These are phyloP conservation scores for Claviceps monticola DNA, from an alignment of 2,329 filamentous ascomycete genomes.

Conservation along the genomic window DNA sequence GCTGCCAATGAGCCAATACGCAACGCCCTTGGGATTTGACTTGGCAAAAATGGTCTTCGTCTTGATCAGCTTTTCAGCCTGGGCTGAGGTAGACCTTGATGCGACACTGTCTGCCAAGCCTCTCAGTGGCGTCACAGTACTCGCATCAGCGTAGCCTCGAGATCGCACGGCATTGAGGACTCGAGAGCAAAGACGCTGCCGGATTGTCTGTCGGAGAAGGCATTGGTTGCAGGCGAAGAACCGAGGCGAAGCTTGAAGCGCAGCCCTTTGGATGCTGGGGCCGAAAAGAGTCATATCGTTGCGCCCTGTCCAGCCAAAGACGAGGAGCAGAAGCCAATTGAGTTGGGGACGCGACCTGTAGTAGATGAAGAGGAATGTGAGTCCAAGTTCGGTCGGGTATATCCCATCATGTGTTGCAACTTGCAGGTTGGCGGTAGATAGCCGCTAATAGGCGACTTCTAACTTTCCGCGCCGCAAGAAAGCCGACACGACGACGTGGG, in stretches of 20 bases:
- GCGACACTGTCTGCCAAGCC: constrained; percentile 15
- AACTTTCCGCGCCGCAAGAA: neutral
- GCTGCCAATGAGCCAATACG: constrained; percentile 84
- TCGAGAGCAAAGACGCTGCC: constrained; percentile 20
- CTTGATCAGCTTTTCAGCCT: constrained; percentile 15
- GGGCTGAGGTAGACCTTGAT: constrained; percentile 9
- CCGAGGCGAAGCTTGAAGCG: constrained; percentile 24
- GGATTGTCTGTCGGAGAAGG: constrained; percentile 20
- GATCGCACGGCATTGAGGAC: constrained; percentile 26
- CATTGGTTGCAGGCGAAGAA: constrained; percentile 37
- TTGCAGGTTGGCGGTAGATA: neutral
- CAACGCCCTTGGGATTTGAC: constrained; percentile 61
- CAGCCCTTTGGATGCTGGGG: constrained; percentile 27
- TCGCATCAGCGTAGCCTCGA: constrained; percentile 24
- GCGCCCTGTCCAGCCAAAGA: neutral
- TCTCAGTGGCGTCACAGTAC: constrained; percentile 15
- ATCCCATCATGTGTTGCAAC: neutral
- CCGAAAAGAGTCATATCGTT: constrained; percentile 27
- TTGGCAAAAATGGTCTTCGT: constrained; percentile 37
- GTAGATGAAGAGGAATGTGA: neutral
- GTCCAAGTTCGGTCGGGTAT: neutral
- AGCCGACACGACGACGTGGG: neutral
- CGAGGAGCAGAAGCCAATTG: neutral
- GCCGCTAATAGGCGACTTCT: neutral
- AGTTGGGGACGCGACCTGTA: neutral